Base-by-base conservation (phyloP, 306 rosid species). In the Crataegus laevigata region DNA sequence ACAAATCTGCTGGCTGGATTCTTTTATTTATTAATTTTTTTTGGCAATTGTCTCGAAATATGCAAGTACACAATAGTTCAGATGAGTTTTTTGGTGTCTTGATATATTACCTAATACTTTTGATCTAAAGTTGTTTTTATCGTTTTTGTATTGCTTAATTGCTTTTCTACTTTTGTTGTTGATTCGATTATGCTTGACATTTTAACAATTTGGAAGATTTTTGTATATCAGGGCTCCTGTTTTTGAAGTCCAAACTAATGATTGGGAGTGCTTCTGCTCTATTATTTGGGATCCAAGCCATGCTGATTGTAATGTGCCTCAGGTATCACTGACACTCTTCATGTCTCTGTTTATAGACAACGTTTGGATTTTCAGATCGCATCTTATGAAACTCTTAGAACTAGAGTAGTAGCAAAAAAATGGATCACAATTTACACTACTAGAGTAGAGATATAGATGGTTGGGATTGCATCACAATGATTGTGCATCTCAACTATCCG, bases 211-310 rank as follows among this genome's bases (percentile, higher is more conserved):
- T 77, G 65, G 29, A 29, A 78, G 28, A 15, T 64, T 54, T 50
- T 78, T 36, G 43, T 8, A 43, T 65, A 36, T 21, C 75, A 86
- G 90, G 80, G 90, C 86, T 81, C 90, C 90, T 72, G 78, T 78
- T 79, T 83, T 70, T 61, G 90, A 86, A 79, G 84, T 79, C 66
- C 90, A 86, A 76, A 84, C 85, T 25, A 84, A 86, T 73, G 68
- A 81, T 4, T 86, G 90, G 90, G 90, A 86, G 61, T 84, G 90
- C 87, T 86, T 78, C 75, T 84, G 85, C 81, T 83, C 80, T 66
- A 59, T 81, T 45, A 84, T 76, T 25, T 84, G 87, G 90, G 87
- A 86, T 77, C 82, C 87, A 69, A 57, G 69, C 72, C 82, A 71
- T 66, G 90, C 90, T 61, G 87, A 86, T 79, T 86, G 90, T 76